Percentiles rank a stretch among this genome's conserved stretches.
phyloP scores from a whole-genome alignment of 2,329 filamentous ascomycete species.

The Mycogone perniciosa region DNA sequence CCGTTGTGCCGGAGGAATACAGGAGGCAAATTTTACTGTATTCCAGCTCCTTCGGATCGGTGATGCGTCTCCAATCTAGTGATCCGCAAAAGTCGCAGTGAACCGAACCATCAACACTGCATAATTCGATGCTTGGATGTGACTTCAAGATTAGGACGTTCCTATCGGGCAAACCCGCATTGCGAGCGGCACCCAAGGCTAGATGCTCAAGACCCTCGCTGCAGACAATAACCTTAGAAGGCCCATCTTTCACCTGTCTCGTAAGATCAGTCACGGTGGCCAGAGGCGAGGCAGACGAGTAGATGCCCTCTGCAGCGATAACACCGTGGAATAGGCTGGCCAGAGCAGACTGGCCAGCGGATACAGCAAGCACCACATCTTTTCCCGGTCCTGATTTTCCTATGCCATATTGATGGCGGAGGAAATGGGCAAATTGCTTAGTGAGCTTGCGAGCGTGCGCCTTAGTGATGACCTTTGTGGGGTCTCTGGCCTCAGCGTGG shows the following conservation, averaged over 20 bases:
- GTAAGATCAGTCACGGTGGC: conserved; percentile 46
- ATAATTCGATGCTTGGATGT: conserved; percentile 21
- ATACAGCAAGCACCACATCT: conserved; percentile 51
- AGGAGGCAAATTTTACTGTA: conserved; percentile 36
- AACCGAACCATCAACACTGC: conserved; percentile 19
- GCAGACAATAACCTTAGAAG: conserved; percentile 36
- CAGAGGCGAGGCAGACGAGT: conserved; percentile 46
- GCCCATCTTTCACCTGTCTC: conserved; percentile 36
- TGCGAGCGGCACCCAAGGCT: conserved; percentile 42
- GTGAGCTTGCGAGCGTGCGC: conserved; percentile 41
- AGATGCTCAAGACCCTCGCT: conserved; percentile 41
- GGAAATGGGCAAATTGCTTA: conserved; percentile 47
- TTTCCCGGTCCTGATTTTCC: conserved; percentile 41
- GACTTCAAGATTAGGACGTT: conserved; percentile 47
- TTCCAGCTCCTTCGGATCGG: conserved; percentile 39
- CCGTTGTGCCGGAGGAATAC: conserved; percentile 45
- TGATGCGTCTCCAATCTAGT: conserved; percentile 49
- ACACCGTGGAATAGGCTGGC: conserved; percentile 49
- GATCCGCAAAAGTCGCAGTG: conserved; percentile 26
- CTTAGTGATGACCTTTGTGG: conserved; percentile 48
- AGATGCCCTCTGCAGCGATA: conserved; percentile 53
- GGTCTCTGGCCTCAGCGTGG: conserved; percentile 52
- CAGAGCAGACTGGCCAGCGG: conserved; percentile 49
- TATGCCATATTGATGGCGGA: conserved; percentile 47
- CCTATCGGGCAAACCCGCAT: conserved; percentile 35